Base-by-base conservation (phyloP, 2,329 filamentous ascomycete species). In the Thelonectria olida region DNA sequence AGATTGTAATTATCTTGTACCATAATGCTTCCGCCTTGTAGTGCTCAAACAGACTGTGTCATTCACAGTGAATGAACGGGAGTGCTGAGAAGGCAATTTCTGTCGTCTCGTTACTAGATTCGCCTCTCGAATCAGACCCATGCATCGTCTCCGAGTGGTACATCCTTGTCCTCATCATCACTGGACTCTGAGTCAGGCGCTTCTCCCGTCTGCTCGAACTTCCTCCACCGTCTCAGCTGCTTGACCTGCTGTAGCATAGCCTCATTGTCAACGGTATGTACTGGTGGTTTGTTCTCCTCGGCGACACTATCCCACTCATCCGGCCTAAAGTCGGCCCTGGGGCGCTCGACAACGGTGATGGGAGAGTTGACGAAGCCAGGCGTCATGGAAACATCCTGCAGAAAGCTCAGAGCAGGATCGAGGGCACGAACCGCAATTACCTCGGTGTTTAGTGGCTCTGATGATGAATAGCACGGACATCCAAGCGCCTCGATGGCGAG, bases 391-490 rank as follows among this genome's bases (percentile, higher is more conserved):
- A 90, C 82, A 36, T 85, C 78, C 49, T 87, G 78, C 34, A 93
- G 79, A 83, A 89, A 93, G 38, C 78, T 74, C 2, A 92, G 74
- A 23, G 92, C 84, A 2, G 79, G 74, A 12, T 73, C 68, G 64
- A 86, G 84, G 0, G 85, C 83, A 10, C 73, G 74, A 12, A 90
- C 79, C 53, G 94, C 82, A 62, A 92, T 84, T 36, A 81, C 80
- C 74, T 96, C 92, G 7, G 79, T 78, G 69, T 87, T 81, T 31
- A 81, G 72, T 1, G 76, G 68, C 63, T 91, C 87, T 4, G 90
- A 90, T 2, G 89, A 85, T n/a, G 90, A 89, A 75, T 90, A 90
- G 63, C 88, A 84, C 5, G 90, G 90, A 65, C 87, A 90, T 5
- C 90, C 90, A 42, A 85, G 79, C 10, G 75, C 66, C 0, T 80